Base-by-base conservation (phyloP, 345 rosid species). In the Populus deltoides region DNA sequence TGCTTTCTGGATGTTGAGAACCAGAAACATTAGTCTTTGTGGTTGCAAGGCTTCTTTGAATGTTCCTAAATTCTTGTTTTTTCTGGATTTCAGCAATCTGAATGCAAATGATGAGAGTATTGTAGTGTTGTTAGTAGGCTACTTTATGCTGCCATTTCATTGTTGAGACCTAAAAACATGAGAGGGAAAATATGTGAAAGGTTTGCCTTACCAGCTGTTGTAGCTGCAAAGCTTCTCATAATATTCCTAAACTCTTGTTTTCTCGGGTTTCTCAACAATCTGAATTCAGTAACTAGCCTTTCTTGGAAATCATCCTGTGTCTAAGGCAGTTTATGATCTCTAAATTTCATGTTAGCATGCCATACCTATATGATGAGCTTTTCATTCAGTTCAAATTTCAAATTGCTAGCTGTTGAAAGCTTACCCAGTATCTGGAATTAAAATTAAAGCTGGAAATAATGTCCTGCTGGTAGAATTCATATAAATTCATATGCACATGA, bases 261-360 rank as follows among this genome's bases (percentile, higher is more conserved):
- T 55, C 36, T 72, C 8, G 31, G 51, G 51, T 31, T 55, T 74
- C 75, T 70, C 63, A 20, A 70, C 76, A 77, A 78, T 73, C 59
- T 25, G 70, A 18, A 65, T 1, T 47, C 43, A 73, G 31, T 31
- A 57, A 38, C 73, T 65, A n/a, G 33, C 51, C 10, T 17, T 66
- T 66, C n/a, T 15, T 15, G 5, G 31, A 66, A 66, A 29, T 29
- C 38, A 29, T 66, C 22, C 18, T 2, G 10, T 13, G 22, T 22
- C 7, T 55, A 41, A 55, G 62, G 6, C 7, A 31, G 10, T 31
- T 22, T 22, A 55, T 72, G 75, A 11, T 51, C 33, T 25, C 25
- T n/a, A 38, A 7, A 57, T 73, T 41, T 20, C 62, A 55, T 55
- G 5, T 22, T 22, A 55, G 62, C 62, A 55, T 55, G 13, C 62